Base-by-base conservation (phyloP, 2,329 filamentous ascomycete species). In the Eurotiales sp. region DNA sequence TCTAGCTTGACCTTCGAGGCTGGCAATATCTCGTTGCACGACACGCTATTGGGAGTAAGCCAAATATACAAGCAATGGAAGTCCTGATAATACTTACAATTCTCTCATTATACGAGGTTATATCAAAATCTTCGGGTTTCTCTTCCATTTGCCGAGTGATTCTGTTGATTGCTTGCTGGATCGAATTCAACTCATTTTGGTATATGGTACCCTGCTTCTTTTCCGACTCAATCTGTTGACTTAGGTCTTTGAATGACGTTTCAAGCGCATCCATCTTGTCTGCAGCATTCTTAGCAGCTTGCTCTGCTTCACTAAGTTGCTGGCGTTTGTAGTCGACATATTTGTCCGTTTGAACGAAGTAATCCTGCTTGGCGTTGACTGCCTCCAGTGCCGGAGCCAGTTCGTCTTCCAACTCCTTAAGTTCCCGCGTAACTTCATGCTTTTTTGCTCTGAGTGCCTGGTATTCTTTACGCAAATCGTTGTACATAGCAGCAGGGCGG, bases 291-390 rank as follows among this genome's bases (percentile, higher is more conserved):
- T 67, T 61, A 17, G 74, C 70, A 4, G 70, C 69, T 7, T 67
- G 65, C 52, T 89, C 85, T 2, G 79, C 75, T 36, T 74, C 64
- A 15, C 76, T 75, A 25, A 89, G 66, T 8, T 74, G 72, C 6
- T 67, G 70, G 61, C 79, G 80, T 54, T 84, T 82, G 27, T 76
- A 73, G 1, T 71, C 69, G 1, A 85, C 75, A 4, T 81, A 79
- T 6, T 70, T 66, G 30, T 83, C 71, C 17, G 93, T 73, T 45
- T 78, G 70, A 3, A 54, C 32, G 40, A 55, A 59, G 51, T 97
- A 96, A 1, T 72, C 69, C 56, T 88, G 72, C 65, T 95, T 96
- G 3, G 73, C 71, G 50, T 84, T 83, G 40, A 90, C 81, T 1
- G 85, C 85, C 58, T 80, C 70, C 42, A 95, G 67, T 0, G 85